Percentiles rank a stretch among this genome's conserved stretches.
These are phyloP conservation scores for Hymenoscyphus infarciens DNA, from an alignment of 2,329 filamentous ascomycete species.

Conservation along the genomic window DNA sequence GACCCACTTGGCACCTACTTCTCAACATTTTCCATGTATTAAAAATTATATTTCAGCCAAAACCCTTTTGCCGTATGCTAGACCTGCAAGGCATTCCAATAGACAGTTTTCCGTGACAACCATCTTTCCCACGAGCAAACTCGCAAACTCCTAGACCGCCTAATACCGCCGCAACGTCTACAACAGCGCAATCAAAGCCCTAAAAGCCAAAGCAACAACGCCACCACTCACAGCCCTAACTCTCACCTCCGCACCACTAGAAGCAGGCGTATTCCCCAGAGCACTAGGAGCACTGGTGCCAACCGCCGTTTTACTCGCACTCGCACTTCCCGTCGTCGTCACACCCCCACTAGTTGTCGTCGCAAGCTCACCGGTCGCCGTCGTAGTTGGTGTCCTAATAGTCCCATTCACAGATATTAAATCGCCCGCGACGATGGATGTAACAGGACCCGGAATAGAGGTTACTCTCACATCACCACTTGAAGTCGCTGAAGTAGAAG, in stretches of 20 bases:
- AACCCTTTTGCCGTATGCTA: too few relatives aligned
- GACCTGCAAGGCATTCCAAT: too few relatives aligned
- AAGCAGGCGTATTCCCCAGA: not conserved
- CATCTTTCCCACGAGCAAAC: too few relatives aligned
- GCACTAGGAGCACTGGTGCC: not conserved
- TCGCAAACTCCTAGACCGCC: too few relatives aligned
- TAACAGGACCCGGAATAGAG: not conserved
- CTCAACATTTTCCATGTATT: too few relatives aligned
- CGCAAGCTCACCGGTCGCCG: not conserved
- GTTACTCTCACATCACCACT: not conserved
- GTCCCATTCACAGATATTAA: too few relatives aligned
- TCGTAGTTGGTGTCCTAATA: not conserved
- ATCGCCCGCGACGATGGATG: too few relatives aligned
- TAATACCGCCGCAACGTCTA: too few relatives aligned
- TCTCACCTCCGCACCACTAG: not conserved
- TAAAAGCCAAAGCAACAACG: not conserved
- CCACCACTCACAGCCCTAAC: not conserved
- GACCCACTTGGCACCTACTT: too few relatives aligned
- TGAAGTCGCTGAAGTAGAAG: slow-evolving; percentile 12
- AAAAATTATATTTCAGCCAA: too few relatives aligned
- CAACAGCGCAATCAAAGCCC: not conserved
- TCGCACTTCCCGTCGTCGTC: not conserved
- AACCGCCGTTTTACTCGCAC: not conserved
- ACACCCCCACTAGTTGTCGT: not conserved
- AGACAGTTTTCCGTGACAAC: too few relatives aligned